Conservation (phyloP, 768 basidiomycete genomes). For the Leccinum variicolor region DNA sequence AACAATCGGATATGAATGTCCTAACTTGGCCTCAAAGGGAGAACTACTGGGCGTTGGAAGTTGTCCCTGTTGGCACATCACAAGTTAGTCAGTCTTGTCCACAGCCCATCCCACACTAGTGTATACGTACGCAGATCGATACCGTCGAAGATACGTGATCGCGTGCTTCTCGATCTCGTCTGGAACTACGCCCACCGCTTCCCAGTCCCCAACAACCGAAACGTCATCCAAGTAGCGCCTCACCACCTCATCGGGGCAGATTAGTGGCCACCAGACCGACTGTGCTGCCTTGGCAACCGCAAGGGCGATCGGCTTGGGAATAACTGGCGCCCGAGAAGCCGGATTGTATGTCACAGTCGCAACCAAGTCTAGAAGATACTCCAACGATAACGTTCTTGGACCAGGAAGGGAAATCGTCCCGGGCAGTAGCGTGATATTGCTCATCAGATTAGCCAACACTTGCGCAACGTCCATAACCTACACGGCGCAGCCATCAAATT, state of each 20-base stretch:
- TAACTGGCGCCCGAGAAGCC: slow-evolving; percentile 63
- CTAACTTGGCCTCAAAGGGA: slow-evolving; percentile 50
- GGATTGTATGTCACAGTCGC: slow-evolving; percentile 76
- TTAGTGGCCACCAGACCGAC: slow-evolving; percentile 84
- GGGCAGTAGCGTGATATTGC: slow-evolving; percentile 50
- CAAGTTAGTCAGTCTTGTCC: slow-evolving; percentile 10
- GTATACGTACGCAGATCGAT: slow-evolving; percentile 77
- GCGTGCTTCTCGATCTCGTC: slow-evolving; percentile 86
- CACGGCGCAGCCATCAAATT: slow-evolving; percentile 11
- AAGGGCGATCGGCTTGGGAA: slow-evolving; percentile 73
- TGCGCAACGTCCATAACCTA: slow-evolving; percentile 94
- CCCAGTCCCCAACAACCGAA: slow-evolving; percentile 76
- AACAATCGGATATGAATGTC: slow-evolving; percentile 27
- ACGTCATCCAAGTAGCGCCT: slow-evolving; percentile 85
- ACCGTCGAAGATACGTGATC: slow-evolving; percentile 85
- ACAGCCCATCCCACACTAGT: neutral
- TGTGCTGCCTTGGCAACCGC: slow-evolving; percentile 61
- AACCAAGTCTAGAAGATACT: slow-evolving; percentile 77
- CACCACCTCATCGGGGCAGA: slow-evolving; percentile 88
- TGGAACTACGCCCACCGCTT: slow-evolving; percentile 74
- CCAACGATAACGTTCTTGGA: slow-evolving; percentile 79
- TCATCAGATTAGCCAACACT: slow-evolving; percentile 76
- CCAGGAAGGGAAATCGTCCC: slow-evolving; percentile 83
- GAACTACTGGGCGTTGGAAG: slow-evolving; percentile 62
- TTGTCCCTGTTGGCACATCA: slow-evolving; percentile 57